These are phyloP conservation scores for Aspergillus baeticus DNA, from an alignment of 495 filamentous ascomycete species.

Conservation along the genomic window DNA sequence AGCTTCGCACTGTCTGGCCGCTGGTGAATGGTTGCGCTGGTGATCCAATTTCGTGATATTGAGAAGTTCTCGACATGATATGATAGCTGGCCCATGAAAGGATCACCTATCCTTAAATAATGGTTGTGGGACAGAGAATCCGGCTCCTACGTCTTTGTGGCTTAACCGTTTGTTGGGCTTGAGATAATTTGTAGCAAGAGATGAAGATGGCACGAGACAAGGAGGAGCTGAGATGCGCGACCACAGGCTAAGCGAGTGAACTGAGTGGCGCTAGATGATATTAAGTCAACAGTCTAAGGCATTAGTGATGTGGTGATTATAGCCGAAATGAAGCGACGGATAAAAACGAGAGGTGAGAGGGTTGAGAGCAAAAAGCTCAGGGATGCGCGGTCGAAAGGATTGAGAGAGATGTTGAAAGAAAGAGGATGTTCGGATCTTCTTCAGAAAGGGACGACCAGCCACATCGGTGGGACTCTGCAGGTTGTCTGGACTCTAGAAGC, in stretches of 20 bases:
- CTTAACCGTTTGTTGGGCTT: no score
- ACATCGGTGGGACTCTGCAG: background rate
- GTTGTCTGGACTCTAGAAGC: background rate
- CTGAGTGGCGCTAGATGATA: background rate
- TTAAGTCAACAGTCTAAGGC: background rate
- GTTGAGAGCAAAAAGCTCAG: background rate
- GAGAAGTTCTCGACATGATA: conserved; percentile 2
- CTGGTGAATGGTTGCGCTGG: background rate
- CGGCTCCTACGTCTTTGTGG: background rate
- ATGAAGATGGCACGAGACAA: background rate
- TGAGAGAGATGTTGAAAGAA: background rate
- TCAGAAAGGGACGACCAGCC: conserved; percentile 1
- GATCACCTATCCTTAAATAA: background rate
- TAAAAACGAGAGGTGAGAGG: background rate
- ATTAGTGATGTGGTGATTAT: background rate
- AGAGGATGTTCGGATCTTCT: conserved; percentile 1
- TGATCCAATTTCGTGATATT: conserved; percentile 11
- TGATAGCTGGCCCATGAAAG: background rate
- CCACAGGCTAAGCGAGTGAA: background rate
- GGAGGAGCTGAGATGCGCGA: background rate
- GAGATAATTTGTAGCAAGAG: no score
- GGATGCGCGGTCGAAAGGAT: background rate
- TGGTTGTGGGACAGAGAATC: background rate
- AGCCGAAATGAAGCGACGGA: background rate
- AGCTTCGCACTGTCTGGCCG: background rate